Evolutionary conservation across 306 rosid genomes (phyloP), one percentile per base, ranked within the genome.

Genomic region (Gastrolobium bilobum): DNA sequence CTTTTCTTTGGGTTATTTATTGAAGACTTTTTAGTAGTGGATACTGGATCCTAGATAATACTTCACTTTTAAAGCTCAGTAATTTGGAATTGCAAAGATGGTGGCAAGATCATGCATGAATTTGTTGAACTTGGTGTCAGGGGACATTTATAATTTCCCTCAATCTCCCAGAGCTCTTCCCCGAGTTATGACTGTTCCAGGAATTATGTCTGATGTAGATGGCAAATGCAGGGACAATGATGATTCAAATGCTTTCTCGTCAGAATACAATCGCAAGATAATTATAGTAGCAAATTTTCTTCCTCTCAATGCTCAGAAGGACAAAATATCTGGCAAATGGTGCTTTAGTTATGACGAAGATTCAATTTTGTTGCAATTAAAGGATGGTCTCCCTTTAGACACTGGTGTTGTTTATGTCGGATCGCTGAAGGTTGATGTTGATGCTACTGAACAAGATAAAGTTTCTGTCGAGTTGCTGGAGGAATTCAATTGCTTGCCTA

Each of bases 231-330:
- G 44, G 57, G 64, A 68, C 37, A 78, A 69, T 38, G 85, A 73
- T 56, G 90, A 83, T 53, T 71, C n/a, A 39, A 71, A 72, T 13
- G 74, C 75, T 77, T 30, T 69, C 58, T 48, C 87, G 3, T 79
- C 83, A 6, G 89, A 74, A 30, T 38, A 60, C 61, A 57, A 53
- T 0, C 76, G 38, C 56, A 90, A 83, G 79, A 85, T 80, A 76
- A 84, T 92, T 31, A 15, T 92, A 59, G 97, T 90, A 77, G 83
- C 97, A 6, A 85, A 90, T 71, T 86, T 88, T 65, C 90, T 92
- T 60, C 97, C 97, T 65, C 53, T 92, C n/a, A 66, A 85, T 71
- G 84, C 93, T 44, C 80, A 84, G 8, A 87, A 79, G 75, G 97
- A 90, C 77, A 3, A 76, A 30, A 53, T 57, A 35, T 79, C 91